A percentile compares a stretch with the other conserved stretches of the same genome.
Conservation (phyloP, 108 stramenopile species). For the Nitzschia sp. region DNA sequence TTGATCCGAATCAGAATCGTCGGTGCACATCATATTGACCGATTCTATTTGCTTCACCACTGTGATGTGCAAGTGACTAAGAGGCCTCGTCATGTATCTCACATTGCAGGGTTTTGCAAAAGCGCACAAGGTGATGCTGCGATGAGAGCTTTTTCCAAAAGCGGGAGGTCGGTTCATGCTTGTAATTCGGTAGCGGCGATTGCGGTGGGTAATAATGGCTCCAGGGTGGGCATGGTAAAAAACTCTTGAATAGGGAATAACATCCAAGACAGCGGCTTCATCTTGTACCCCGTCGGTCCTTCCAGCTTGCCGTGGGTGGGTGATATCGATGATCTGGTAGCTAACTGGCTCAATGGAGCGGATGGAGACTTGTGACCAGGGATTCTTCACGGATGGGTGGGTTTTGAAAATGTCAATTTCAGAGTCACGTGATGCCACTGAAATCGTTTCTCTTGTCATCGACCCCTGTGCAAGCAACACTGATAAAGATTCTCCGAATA, state of each 20-base stretch:
- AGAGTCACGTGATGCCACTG: conserved; percentile 26
- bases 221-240: conserved; percentile 88
- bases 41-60: conserved; percentile 75
- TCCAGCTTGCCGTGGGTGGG: conserved; percentile 64
- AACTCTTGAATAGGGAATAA: conserved; percentile 75
- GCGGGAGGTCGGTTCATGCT: conserved; percentile 76
- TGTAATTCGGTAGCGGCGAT: conserved; percentile 67
- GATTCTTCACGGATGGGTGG: conserved; percentile 64
- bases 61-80: conserved; percentile 68
- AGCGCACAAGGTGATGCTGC: conserved; percentile 50
- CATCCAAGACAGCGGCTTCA: conserved; percentile 69
- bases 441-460: conserved; percentile 22
- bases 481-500: conserved; percentile 57
- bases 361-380: conserved; percentile 69
- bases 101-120: conserved; percentile 68
- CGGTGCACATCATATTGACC: conserved; percentile 29
- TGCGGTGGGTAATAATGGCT: conserved; percentile 81
- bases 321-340: conserved; percentile 73
- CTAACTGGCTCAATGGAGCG: conserved; percentile 79
- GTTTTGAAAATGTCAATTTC: conserved; percentile 42
- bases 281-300: conserved; percentile 62
- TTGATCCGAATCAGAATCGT: not conserved
- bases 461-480: conserved; percentile 27
- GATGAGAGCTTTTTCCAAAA: conserved; percentile 44
- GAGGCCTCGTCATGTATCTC: conserved; percentile 69